Percentiles rank a stretch among this genome's conserved stretches.
phyloP scores from a whole-genome alignment of 1,139 yeast species.

The Pichia norvegensis region DNA sequence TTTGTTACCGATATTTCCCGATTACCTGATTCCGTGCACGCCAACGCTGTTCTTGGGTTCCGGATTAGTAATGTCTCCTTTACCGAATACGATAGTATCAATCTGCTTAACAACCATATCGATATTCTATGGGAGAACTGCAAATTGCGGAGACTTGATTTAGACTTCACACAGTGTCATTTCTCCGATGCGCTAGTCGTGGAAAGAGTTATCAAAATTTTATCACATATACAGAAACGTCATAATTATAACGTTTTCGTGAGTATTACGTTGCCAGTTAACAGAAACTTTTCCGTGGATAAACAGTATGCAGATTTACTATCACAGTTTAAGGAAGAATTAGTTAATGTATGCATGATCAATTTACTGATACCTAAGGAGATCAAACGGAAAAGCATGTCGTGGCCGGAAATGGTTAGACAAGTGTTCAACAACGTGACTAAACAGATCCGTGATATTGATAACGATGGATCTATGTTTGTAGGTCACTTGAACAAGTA shows the following conservation, averaged over 20 bases:
- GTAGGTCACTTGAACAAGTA: slow-evolving; percentile 12
- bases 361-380: slow-evolving; percentile 11
- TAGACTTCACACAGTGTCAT: slow-evolving; percentile 14
- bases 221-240: slow-evolving; percentile 11
- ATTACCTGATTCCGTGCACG: slow-evolving; percentile 4
- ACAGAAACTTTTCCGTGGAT: slow-evolving; percentile 1
- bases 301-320: slow-evolving; percentile 6
- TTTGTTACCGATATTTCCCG: slow-evolving; percentile 5
- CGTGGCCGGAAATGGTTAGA: slow-evolving; percentile 10
- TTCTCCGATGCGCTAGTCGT: slow-evolving; percentile 2
- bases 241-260: slow-evolving; percentile 8
- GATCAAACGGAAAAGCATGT: slow-evolving; percentile 7
- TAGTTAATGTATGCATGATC: slow-evolving; percentile 11
- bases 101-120: slow-evolving; percentile 3
- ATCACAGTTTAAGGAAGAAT: slow-evolving; percentile 6
- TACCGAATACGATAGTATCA: slow-evolving; percentile 2
- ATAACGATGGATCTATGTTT: slow-evolving; percentile 5
- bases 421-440: neutral
- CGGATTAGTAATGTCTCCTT: slow-evolving; percentile 8
- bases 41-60: slow-evolving; percentile 6
- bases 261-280: slow-evolving; percentile 9
- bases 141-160: slow-evolving; percentile 10
- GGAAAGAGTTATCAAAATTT: slow-evolving; percentile 3
- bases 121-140: slow-evolving; percentile 11
- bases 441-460: slow-evolving; percentile 7